Evolutionary conservation across 1,139 yeast species (phyloP), one percentile per base, ranked within the genome.

Genomic region (Suhomyces wounanorum): DNA sequence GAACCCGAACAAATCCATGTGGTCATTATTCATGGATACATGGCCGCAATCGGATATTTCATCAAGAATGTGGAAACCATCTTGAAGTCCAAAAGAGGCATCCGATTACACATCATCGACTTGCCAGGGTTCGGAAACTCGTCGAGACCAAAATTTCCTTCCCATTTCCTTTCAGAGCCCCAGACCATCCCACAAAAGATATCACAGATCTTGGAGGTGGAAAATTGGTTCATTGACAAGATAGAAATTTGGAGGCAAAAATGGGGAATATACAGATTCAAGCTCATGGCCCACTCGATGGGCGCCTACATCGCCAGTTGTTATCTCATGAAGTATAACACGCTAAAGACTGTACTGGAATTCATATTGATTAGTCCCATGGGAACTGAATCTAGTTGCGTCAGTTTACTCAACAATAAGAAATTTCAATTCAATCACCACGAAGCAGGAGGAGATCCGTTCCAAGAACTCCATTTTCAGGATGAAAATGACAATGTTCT

Each of bases 71-170:
- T 73, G 40, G 79, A 74, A 53, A 55, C 56, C 1, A 53, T 75
- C 17, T 62, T 69, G 14, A 69, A 72, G 48, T 58, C 70, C 2
- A 68, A 69, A 46, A 68, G 73, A 1, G 62, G 77, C 0, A 45
- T 72, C 8, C 59, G 67, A 18, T 54, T 73, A 14, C 78, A 72
- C 53, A 59, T 70, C 13, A 65, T 76, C 42, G 81, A 76, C 52
- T 56, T 75, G 54, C 77, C 79, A 2, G 81, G 81, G 8, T 76
- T 75, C 58, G 81, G 81, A 6, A 75, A 75, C 52, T 73, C 78
- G 16, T 69, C 77, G 14, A 62, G 79, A 43, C 77, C 79, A 0
- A 59, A 60, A 44, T 76, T 75, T 49, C 79, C 80, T 1, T 43
- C 55, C 9, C 60, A 60, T 44, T 61, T 72, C n/a, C 52, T 75